phyloP scores from a whole-genome alignment of 148 eudicot species.

The Persicaria maculosa region DNA sequence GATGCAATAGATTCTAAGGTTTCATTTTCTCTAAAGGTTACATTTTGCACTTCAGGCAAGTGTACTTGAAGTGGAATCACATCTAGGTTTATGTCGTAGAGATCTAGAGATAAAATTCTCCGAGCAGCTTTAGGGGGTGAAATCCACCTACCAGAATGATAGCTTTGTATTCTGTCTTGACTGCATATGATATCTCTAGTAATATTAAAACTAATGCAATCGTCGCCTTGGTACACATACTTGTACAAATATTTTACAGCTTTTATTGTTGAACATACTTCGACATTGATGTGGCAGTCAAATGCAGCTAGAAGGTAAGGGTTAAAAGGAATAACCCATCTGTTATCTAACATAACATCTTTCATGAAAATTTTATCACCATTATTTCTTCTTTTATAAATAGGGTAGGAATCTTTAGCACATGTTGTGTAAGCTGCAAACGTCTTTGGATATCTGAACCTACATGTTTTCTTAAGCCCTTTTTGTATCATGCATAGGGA shows the following conservation, averaged over 20 bases:
- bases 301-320: background rate
- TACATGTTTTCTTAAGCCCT: background rate
- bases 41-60: background rate
- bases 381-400: slow-evolving; percentile 18
- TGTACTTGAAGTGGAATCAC: background rate
- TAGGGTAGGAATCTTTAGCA: slow-evolving; percentile 18
- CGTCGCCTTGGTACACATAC: background rate
- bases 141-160: background rate
- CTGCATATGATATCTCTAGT: background rate
- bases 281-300: background rate
- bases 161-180: background rate
- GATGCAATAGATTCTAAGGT: too few relatives aligned
- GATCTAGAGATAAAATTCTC: background rate
- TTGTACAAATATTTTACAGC: background rate
- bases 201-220: background rate
- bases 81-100: background rate
- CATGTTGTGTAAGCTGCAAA: background rate
- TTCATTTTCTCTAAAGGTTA: background rate
- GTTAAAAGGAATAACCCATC: slow-evolving; percentile 23
- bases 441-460: slow-evolving; percentile 6
- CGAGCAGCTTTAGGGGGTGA: background rate
- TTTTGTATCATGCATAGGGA: slow-evolving; percentile 19
- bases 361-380: background rate
- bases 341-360: background rate
- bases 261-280: background rate